Conservation (phyloP, 1,284 basidiomycete genomes). For the Boletellus deceptivus region DNA sequence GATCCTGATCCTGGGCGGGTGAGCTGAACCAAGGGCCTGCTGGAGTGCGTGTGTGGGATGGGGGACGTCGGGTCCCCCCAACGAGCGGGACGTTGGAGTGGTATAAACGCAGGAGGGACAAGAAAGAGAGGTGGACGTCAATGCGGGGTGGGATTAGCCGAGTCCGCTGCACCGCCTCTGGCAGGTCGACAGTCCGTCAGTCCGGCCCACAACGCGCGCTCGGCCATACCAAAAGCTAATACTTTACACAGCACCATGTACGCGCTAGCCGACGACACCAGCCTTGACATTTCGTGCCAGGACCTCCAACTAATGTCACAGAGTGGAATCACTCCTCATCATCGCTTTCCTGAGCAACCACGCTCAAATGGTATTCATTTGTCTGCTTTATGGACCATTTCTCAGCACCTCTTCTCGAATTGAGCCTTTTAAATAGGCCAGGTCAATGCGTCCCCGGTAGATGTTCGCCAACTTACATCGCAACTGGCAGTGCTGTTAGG, state of each 20-base stretch:
- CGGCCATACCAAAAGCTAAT: not conserved
- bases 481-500: slow-evolving; percentile 5
- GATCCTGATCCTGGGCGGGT: slow-evolving; percentile 4
- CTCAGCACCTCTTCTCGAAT: slow-evolving; percentile 7
- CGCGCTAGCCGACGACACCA: not conserved
- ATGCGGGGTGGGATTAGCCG: slow-evolving; percentile 11
- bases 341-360: not conserved
- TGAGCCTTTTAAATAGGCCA: slow-evolving; percentile 7
- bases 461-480: slow-evolving; percentile 4
- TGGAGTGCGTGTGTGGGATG: not conserved
- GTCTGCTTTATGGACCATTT: slow-evolving; percentile 1
- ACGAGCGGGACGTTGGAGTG: not conserved
- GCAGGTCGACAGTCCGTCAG: not conserved
- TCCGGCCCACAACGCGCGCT: not conserved
- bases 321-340: not conserved
- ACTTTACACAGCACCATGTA: not conserved
- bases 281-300: slow-evolving; percentile 4
- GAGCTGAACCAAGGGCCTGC: not conserved
- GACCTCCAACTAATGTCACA: not conserved
- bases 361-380: not conserved
- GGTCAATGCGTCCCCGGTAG: not conserved
- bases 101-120: slow-evolving; percentile 2
- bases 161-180: slow-evolving; percentile 7
- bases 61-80: slow-evolving; percentile 9
- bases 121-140: slow-evolving; percentile 3